phyloP scores from a whole-genome alignment of 2,329 filamentous ascomycete species.

The Diaporthe aspalathi region DNA sequence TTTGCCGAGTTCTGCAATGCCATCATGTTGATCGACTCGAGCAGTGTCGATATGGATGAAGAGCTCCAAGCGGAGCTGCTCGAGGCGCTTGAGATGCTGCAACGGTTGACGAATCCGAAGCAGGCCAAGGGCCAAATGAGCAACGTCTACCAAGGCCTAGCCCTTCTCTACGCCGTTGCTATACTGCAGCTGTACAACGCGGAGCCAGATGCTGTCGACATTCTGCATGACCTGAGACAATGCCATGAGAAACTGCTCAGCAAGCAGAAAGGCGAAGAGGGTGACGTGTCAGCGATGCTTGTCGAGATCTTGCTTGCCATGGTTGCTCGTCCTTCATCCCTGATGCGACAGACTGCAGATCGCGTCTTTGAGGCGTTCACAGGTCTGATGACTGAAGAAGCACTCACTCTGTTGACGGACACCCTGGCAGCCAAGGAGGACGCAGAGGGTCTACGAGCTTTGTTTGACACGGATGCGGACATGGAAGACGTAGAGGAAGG shows the following conservation, averaged over 20 bases:
- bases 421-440: slow-evolving; percentile 85
- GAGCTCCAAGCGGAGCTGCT: slow-evolving; percentile 65
- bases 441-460: slow-evolving; percentile 82
- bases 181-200: slow-evolving; percentile 92
- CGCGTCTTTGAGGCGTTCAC: slow-evolving; percentile 90
- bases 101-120: slow-evolving; percentile 61
- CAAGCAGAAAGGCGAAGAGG: slow-evolving; percentile 64
- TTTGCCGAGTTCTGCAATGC: slow-evolving; percentile 65
- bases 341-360: slow-evolving; percentile 87
- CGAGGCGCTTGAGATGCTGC: slow-evolving; percentile 63
- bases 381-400: slow-evolving; percentile 76
- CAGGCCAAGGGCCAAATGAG: slow-evolving; percentile 48
- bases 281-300: slow-evolving; percentile 75
- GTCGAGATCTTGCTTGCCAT: slow-evolving; percentile 93
- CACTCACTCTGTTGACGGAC: slow-evolving; percentile 73
- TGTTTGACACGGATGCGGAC: slow-evolving; percentile 79
- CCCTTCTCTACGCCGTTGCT: slow-evolving; percentile 84
- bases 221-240: slow-evolving; percentile 83
- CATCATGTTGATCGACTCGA: slow-evolving; percentile 63
- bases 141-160: slow-evolving; percentile 72
- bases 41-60: slow-evolving; percentile 64
- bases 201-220: slow-evolving; percentile 84
- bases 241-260: slow-evolving; percentile 76
- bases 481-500: slow-evolving; percentile 64
- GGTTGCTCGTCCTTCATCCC: slow-evolving; percentile 83